Base-by-base conservation (phyloP, 2,329 filamentous ascomycete species). In the Paraphoma sp. region DNA sequence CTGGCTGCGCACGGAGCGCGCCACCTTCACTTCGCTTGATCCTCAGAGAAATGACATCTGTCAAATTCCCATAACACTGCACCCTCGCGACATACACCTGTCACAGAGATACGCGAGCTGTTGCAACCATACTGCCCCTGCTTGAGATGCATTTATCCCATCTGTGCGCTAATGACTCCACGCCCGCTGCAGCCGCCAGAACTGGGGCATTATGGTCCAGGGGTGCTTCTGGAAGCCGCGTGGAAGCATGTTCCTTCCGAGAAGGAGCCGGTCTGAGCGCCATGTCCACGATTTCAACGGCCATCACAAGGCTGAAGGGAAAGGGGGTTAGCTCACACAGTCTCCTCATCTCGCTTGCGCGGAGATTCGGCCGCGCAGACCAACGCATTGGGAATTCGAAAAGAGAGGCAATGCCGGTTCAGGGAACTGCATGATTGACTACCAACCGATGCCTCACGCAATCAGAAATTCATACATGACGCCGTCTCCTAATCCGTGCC, bases 331-430 rank as follows among this genome's bases (percentile, higher is more conserved):
- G 29, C 29, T n/a, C n/a, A 16, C 10, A 17, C 29, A 10, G 10
- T 16, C 29, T 29, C 6, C 3, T 47, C 16, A 47, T 33, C 17
- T 45, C 44, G 29, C 44, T 31, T 30, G 44, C 44, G 23, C 28
- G 23, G 28, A 46, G 44, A 30, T 29, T 29, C 14, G 18, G 16
- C 7, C 28, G 17, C 11, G 12, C 23, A 23, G 12, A 29, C 43
- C 7, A 29, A 10, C 18, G 11, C 43, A 45, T 45, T 12, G 18
- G 23, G 43, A 14, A 29, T 7, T 4, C 33, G 31, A 43, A 56
- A 54, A 42, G 51, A 64, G 45, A 65, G 14, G 33, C 33, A 36
- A 36, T 3, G 14, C 33, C 33, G 44, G 29, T 28, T n/a, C 8
- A 17, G 44, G 29, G 29, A 46, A 31, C 28, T 46, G 12, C 10